Conservation (phyloP, 2,329 filamentous ascomycete species). For the Colletotrichum tofieldiae region DNA sequence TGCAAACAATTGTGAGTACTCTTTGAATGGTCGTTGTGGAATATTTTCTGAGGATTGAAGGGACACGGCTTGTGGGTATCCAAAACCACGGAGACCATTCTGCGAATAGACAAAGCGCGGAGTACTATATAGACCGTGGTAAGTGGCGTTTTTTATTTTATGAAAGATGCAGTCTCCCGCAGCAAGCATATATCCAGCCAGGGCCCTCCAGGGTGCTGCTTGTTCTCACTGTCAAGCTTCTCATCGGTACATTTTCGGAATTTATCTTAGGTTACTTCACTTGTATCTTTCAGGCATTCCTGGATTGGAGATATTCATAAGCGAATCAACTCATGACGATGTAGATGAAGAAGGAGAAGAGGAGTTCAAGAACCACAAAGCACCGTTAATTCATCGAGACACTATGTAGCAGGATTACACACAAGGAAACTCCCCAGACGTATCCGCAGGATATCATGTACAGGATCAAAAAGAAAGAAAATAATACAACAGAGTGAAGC, state of each 20-base stretch:
- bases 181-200: neutral
- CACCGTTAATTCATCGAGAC: conserved; percentile 34
- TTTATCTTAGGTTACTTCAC: neutral
- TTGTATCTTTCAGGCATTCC: too few species aligned
- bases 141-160: neutral
- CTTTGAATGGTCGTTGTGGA: too few species aligned
- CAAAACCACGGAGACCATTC: neutral
- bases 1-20: neutral
- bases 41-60: neutral
- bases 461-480: conserved; percentile 24
- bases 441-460: conserved; percentile 42
- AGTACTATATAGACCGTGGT: neutral
- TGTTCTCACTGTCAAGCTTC: neutral
- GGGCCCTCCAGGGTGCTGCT: neutral
- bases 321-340: too few species aligned
- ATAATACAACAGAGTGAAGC: conserved; percentile 13
- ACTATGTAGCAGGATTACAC: conserved; percentile 35
- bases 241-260: neutral
- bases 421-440: conserved; percentile 21
- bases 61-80: too few species aligned
- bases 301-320: too few species aligned
- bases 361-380: conserved; percentile 33
- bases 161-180: neutral
- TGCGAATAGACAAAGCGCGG: neutral
- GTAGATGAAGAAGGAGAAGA: neutral